Conservation (phyloP, 139 green algal genomes). For the Chlorella sp. region DNA sequence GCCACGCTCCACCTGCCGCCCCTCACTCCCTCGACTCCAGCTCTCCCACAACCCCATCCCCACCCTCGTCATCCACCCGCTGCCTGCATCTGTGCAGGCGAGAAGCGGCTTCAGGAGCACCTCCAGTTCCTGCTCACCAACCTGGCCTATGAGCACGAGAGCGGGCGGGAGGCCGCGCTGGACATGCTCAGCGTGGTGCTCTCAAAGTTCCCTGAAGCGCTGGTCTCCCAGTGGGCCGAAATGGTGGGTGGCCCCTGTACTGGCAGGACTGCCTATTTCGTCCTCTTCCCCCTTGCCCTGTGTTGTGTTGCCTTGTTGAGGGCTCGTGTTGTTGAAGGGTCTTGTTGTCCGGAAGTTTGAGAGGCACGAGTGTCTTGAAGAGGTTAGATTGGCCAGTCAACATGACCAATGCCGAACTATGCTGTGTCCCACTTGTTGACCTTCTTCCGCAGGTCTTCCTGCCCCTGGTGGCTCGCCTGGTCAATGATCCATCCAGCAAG, state of each 20-base stretch:
- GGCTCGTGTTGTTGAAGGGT: too few relatives aligned
- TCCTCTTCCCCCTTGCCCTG: not conserved
- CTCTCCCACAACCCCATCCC: too few relatives aligned
- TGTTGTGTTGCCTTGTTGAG: too few relatives aligned
- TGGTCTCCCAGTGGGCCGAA: slow-evolving; percentile 67
- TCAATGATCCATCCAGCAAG: slow-evolving; percentile 73
- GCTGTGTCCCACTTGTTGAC: not conserved
- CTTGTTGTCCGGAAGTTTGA: too few relatives aligned
- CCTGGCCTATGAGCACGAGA: slow-evolving; percentile 84
- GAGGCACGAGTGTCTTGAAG: too few relatives aligned
- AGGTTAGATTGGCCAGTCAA: too few relatives aligned
- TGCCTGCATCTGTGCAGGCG: not conserved
- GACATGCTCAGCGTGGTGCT: slow-evolving; percentile 81
- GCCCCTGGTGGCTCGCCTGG: slow-evolving; percentile 84
- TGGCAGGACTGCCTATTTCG: not conserved
- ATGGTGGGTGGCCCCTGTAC: slow-evolving; percentile 15
- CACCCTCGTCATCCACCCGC: not conserved
- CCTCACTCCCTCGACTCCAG: not conserved
- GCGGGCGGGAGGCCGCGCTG: slow-evolving; percentile 70
- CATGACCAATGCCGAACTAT: not conserved
- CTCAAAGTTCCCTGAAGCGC: slow-evolving; percentile 81
- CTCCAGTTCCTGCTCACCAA: slow-evolving; percentile 82
- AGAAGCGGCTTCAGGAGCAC: slow-evolving; percentile 75
- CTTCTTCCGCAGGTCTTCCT: slow-evolving; percentile 73
- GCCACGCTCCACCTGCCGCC: not conserved